phyloP scores from a whole-genome alignment of 768 basidiomycete species.

The Calocera cornea region DNA sequence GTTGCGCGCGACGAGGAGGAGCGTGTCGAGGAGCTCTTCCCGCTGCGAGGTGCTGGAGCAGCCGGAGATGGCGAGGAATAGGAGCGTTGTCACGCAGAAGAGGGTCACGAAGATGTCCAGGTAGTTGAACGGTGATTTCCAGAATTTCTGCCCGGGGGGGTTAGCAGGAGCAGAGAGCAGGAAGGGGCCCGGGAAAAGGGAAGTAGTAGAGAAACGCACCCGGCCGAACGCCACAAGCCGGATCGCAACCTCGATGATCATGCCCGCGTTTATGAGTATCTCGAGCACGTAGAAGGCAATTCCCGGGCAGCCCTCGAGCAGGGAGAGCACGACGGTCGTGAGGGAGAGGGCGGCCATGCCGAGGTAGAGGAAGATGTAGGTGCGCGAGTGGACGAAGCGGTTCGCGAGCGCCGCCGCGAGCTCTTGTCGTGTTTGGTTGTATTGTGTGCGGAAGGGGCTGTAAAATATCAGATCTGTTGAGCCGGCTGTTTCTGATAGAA shows the following conservation, averaged over 20 bases:
- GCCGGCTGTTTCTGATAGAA: background rate
- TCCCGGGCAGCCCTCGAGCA: slow-evolving; percentile 74
- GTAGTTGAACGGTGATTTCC: slow-evolving; percentile 85
- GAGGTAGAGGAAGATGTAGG: slow-evolving; percentile 79
- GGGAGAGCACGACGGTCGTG: slow-evolving; percentile 70
- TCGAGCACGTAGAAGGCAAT: slow-evolving; percentile 82
- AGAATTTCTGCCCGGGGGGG: slow-evolving; percentile 61
- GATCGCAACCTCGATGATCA: slow-evolving; percentile 89
- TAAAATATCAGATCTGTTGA: background rate
- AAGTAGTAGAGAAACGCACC: too few relatives aligned
- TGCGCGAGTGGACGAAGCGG: slow-evolving; percentile 74
- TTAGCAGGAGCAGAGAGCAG: too few relatives aligned
- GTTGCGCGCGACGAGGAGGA: slow-evolving; percentile 83
- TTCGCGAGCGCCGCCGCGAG: slow-evolving; percentile 77
- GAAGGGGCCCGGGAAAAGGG: too few relatives aligned
- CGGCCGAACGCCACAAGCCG: slow-evolving; percentile 86
- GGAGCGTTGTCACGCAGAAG: slow-evolving; percentile 79
- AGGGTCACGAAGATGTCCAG: slow-evolving; percentile 77
- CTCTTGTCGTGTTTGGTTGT: slow-evolving; percentile 69
- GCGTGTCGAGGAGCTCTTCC: slow-evolving; percentile 86
- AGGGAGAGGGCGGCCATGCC: slow-evolving; percentile 77
- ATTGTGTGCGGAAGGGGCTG: slow-evolving; percentile 49
- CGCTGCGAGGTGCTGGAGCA: slow-evolving; percentile 74
- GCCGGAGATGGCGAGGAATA: slow-evolving; percentile 46
- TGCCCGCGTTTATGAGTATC: slow-evolving; percentile 72